Base-by-base conservation (phyloP, 371 early-diverging fungal genomes). In the Mucor plumbeus region DNA sequence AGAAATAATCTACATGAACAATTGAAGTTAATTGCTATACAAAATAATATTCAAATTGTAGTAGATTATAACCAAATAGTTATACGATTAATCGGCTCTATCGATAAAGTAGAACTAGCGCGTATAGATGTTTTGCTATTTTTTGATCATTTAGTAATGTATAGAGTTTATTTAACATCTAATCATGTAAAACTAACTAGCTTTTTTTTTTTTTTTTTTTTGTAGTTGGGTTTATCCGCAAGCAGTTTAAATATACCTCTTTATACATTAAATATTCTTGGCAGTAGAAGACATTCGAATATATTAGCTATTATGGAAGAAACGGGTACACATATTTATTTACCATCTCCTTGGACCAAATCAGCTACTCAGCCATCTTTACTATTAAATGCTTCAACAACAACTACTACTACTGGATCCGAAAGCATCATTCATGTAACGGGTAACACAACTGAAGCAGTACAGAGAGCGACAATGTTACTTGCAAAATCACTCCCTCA, bases 261-360 rank as follows among this genome's bases (percentile, higher is more conserved):
- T 4, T 71, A 67, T 26, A 40, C 47, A 5, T 17, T 67, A 4
- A 67, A 67, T 48, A 44, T 64, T 6, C 11, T 71, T 19, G 71
- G 67, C 7, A 65, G 56, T 17, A 62, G 58, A 64, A 65, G 63
- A 48, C 60, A 71, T 44, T 33, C 40, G 8, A 43, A 81, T 13
- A 68, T 91, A 31, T 78, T 85, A 56, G 65, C 79, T 6, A 78
- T 92, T 50, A 92, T 91, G 92, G 81, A 87, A 56, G 85, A 87
- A 48, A 86, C 84, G 17, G 60, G 79, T 48, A 88, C 87, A 44
- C 88, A 83, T 67, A 82, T 92, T 53, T 91, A 90, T 74, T 54
- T 91, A 40, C 85, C 92, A 31, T 82, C 84, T 21, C 60, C 66
- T 5, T 69, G 65, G 61, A 55, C 55, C 44, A 59, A 69, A 58